phyloP scores from a whole-genome alignment of 2,329 filamentous ascomycete species.

The Ophiostoma ips region DNA sequence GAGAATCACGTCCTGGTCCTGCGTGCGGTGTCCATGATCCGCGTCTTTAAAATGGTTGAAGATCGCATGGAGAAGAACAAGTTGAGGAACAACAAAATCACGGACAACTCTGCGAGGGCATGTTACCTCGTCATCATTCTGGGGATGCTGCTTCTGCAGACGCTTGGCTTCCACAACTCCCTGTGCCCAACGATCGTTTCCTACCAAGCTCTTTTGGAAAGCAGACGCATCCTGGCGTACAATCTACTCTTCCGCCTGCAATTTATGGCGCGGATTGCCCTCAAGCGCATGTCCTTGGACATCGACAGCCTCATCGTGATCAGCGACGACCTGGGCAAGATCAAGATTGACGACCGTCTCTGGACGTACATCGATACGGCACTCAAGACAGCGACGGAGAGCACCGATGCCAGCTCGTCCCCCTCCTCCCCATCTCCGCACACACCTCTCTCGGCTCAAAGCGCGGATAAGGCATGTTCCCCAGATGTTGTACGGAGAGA shows the following conservation, averaged over 20 bases:
- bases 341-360: too few species aligned
- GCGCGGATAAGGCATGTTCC: too few species aligned
- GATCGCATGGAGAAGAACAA: conserved; percentile 8
- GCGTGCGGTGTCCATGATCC: neutral
- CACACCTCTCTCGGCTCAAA: too few species aligned
- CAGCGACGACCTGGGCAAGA: too few species aligned
- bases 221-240: neutral
- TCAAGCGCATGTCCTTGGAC: neutral
- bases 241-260: conserved; percentile 5
- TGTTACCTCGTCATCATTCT: conserved; percentile 1
- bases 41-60: neutral
- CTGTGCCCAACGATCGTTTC: neutral
- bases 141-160: conserved; percentile 6
- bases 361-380: too few species aligned
- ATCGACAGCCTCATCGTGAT: too few species aligned
- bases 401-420: too few species aligned
- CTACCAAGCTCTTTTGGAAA: neutral
- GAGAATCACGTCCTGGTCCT: conserved; percentile 1
- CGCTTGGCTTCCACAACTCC: neutral
- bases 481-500: too few species aligned
- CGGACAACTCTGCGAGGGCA: neutral
- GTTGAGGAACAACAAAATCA: neutral
- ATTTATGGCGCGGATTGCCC: neutral
- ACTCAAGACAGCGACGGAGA: too few species aligned
- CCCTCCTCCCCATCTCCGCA: too few species aligned